Evolutionary conservation across 1,139 yeast species (phyloP).

Genomic region (Zygosaccharomyces sapae): DNA sequence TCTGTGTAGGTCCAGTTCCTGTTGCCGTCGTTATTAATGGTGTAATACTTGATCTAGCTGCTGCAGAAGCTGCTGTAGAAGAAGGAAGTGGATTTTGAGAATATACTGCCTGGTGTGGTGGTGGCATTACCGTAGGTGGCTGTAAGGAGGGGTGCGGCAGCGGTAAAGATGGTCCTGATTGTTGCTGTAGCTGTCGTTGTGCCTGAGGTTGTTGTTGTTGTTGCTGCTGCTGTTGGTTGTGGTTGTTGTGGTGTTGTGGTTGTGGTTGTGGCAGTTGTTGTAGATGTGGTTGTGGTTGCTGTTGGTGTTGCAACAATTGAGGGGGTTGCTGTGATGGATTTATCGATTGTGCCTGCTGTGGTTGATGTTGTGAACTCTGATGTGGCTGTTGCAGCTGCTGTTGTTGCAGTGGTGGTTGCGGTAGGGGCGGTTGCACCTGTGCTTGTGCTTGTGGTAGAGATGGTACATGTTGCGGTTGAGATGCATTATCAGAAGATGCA

Average conservation of each 20-base stretch:
- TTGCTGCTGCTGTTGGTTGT: constrained; percentile 10
- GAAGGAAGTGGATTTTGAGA: constrained; percentile 5
- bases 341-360: constrained; percentile 12
- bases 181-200: constrained; percentile 8
- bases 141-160: constrained; percentile 9
- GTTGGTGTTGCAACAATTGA: constrained; percentile 12
- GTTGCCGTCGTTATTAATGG: constrained; percentile 18
- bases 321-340: constrained; percentile 10
- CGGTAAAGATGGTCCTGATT: constrained; percentile 12
- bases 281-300: constrained; percentile 10
- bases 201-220: constrained; percentile 9
- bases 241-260: constrained; percentile 11
- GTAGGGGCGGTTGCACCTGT: constrained; percentile 9
- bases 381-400: constrained; percentile 8
- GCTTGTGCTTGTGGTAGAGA: constrained; percentile 7
- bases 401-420: constrained; percentile 11
- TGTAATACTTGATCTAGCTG: constrained; percentile 8
- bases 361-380: constrained; percentile 11
- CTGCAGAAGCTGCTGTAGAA: constrained; percentile 11
- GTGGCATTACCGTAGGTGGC: constrained; percentile 11
- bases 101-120: constrained; percentile 11
- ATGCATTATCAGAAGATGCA: constrained; percentile 11
- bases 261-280: constrained; percentile 8
- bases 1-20: constrained; percentile 22
- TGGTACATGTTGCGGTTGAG: constrained; percentile 9